Base-by-base conservation (phyloP, 768 basidiomycete genomes). In the Multifurca ochricompacta region DNA sequence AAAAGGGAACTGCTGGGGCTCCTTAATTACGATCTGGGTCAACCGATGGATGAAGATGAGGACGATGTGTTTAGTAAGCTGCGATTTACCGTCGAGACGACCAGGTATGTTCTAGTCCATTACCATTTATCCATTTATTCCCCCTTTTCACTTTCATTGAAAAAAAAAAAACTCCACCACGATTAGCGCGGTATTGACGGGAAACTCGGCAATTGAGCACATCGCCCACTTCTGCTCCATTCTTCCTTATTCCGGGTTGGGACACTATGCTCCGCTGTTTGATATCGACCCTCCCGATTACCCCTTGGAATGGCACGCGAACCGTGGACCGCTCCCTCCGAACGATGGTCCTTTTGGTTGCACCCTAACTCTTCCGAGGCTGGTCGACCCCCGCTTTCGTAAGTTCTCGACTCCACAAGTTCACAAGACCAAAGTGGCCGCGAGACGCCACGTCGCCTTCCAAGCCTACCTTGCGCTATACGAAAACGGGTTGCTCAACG, bases 201-300 rank as follows among this genome's bases (percentile, higher is more conserved):
- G 85, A 8, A 74, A 83, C 56, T 82, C 81, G 1, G 82, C 86
- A 0, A 74, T 86, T 13, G 72, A 80, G 1, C 85, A 89, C 61
- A 69, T 93, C 19, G 72, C 78, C 35, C 82, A 88, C 62, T 90
- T 89, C 65, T 91, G 87, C 60, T 72, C 83, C 3, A 74, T 85
- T 23, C 78, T 91, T 37, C 81, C 83, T 1, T 73, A 71, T 54
- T 65, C 73, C 13, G 70, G 72, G 8, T 72, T 76, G 13, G 77
- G 80, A 10, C 70, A 68, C 7, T 77, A 80, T 41, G 69, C 74
- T 27, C 79, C 84, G 0, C 65, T 87, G 1, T 85, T 81, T 56
- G 85, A 85, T 44, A 73, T 83, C 7, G 78, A 86, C 58, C 84
- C 83, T 6, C 83, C 80, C 0, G 81, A 83, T 18, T 75, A 78